Percentiles rank a stretch among this genome's conserved stretches.
These are phyloP conservation scores for Claviceps sp. DNA, from an alignment of 2,329 filamentous ascomycete genomes.

Conservation along the genomic window DNA sequence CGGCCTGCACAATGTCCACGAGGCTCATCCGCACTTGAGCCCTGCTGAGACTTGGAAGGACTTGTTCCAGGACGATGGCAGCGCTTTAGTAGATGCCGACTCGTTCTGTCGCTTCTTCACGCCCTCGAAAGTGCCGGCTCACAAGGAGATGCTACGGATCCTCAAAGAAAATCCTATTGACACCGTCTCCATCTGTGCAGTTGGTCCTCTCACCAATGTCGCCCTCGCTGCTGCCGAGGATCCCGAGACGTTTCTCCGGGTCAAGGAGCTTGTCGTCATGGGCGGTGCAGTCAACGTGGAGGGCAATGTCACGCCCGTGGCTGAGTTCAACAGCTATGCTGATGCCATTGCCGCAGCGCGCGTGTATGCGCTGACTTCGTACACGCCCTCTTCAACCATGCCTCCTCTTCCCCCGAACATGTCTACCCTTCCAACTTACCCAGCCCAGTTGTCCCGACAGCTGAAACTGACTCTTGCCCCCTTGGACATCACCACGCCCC, in stretches of 20 bases:
- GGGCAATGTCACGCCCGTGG: slow-evolving; percentile 75
- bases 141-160: slow-evolving; percentile 81
- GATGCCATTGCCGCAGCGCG: slow-evolving; percentile 68
- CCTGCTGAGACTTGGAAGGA: slow-evolving; percentile 62
- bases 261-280: slow-evolving; percentile 91
- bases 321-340: slow-evolving; percentile 93
- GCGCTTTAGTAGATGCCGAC: slow-evolving; percentile 23
- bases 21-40: slow-evolving; percentile 59
- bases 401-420: slow-evolving; percentile 47
- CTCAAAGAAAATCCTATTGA: slow-evolving; percentile 69
- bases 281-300: slow-evolving; percentile 68
- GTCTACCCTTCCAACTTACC: slow-evolving; percentile 46
- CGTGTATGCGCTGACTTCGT: slow-evolving; percentile 65
- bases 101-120: slow-evolving; percentile 52
- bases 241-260: slow-evolving; percentile 74
- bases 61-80: slow-evolving; percentile 36
- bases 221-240: slow-evolving; percentile 81
- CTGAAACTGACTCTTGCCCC: slow-evolving; percentile 61
- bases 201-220: slow-evolving; percentile 88
- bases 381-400: slow-evolving; percentile 64
- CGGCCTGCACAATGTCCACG: slow-evolving; percentile 64
- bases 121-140: slow-evolving; percentile 58
- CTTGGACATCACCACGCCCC: slow-evolving; percentile 62
- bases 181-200: slow-evolving; percentile 77
- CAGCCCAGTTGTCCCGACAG: slow-evolving; percentile 44